These are phyloP conservation scores for Closterium sp. DNA, from an alignment of 139 green algal genomes.

Conservation along the genomic window DNA sequence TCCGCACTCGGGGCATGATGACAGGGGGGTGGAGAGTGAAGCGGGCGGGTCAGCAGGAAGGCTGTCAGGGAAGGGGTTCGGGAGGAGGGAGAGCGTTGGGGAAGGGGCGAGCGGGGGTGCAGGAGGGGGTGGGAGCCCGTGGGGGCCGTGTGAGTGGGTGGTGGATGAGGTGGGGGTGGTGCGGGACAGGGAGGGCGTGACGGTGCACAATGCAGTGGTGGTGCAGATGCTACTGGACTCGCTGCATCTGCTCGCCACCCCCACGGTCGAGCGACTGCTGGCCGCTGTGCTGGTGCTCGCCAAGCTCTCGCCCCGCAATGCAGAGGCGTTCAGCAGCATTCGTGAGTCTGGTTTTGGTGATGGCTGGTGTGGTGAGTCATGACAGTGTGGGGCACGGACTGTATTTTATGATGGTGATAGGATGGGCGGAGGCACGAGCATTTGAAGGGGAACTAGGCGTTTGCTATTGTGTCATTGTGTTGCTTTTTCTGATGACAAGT, in stretches of 20 bases:
- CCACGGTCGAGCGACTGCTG: not conserved
- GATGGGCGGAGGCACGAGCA: no score
- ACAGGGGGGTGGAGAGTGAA: not conserved
- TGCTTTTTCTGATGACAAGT: no score
- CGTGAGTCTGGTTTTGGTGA: not conserved
- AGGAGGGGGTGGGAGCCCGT: not conserved
- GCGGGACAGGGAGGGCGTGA: not conserved
- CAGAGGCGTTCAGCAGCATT: not conserved
- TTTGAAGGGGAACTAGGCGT: not conserved
- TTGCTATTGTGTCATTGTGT: no score
- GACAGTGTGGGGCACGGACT: no score
- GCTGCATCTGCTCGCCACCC: not conserved
- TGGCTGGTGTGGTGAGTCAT: not conserved
- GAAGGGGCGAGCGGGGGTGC: not conserved
- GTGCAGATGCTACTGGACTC: slow-evolving; percentile 11
- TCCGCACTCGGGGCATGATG: not conserved
- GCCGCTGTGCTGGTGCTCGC: not conserved
- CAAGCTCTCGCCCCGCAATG: not conserved
- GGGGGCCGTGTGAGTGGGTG: not conserved
- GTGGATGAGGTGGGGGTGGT: not conserved
- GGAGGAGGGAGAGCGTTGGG: not conserved
- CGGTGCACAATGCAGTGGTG: slow-evolving; percentile 18
- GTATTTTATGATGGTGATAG: no score
- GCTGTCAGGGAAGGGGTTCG: not conserved
- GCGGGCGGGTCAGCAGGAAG: not conserved